Conservation (phyloP, 768 basidiomycete genomes). For the Termitomyces sp. region DNA sequence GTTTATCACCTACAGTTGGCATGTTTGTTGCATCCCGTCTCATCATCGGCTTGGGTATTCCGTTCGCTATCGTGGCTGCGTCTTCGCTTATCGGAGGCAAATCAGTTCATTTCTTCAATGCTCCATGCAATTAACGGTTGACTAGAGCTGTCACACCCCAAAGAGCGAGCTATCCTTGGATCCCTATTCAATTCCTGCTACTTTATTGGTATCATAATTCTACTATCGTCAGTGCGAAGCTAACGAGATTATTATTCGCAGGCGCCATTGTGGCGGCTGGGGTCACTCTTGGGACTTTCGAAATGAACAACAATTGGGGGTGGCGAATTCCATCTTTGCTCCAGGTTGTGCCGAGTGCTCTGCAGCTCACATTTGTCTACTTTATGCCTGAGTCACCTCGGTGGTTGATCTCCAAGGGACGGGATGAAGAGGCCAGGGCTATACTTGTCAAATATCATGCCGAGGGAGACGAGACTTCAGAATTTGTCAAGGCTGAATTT, state of each 20-base stretch:
- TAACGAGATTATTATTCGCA: conserved; percentile 9
- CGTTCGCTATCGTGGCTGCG: conserved; percentile 62
- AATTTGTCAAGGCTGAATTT: conserved; percentile 59
- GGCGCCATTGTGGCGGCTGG: conserved; percentile 61
- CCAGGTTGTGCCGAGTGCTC: conserved; percentile 50
- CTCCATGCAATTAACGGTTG: background rate
- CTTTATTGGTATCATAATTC: conserved; percentile 42
- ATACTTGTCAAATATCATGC: conserved; percentile 60
- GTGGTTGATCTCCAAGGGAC: conserved; percentile 61
- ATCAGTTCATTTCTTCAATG: background rate
- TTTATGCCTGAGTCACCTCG: conserved; percentile 66
- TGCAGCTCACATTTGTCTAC: conserved; percentile 55
- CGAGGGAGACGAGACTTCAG: conserved; percentile 51
- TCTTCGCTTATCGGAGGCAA: conserved; percentile 61
- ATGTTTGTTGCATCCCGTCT: conserved; percentile 60
- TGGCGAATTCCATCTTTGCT: conserved; percentile 72
- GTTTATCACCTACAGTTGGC: conserved; percentile 35
- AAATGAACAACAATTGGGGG: conserved; percentile 55
- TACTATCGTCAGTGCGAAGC: background rate
- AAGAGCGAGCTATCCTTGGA: conserved; percentile 64
- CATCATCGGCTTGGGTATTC: conserved; percentile 57
- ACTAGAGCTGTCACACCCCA: conserved; percentile 64
- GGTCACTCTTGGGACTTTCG: conserved; percentile 64
- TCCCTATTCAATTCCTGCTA: conserved; percentile 65
- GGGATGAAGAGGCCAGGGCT: conserved; percentile 44